Base-by-base conservation (phyloP, 116 monocot genomes). In the Zostera marina region DNA sequence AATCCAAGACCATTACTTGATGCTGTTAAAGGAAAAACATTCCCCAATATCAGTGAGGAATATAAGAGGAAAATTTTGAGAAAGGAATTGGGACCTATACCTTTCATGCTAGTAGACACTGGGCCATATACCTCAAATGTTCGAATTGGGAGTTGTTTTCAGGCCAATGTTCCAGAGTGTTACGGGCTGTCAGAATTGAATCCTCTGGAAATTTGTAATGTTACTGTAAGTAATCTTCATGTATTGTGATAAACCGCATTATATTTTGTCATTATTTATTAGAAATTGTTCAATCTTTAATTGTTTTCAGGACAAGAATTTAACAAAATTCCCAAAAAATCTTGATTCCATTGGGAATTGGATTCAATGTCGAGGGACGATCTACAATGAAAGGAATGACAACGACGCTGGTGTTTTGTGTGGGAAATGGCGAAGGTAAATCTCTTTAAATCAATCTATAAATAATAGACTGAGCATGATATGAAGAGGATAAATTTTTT, bases 391-490 rank as follows among this genome's bases (percentile, higher is more conserved):
- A 23, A 12, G 8, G 48, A 41, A 65, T 65, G 68, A 65, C 21
- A 64, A 47, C 42, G 57, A 66, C 15, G 63, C 72, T 25, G 75
- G 77, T 22, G 67, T 56, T 64, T 22, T 78, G 24, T 85, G 85
- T 60, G 75, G 85, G 65, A 85, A 85, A 51, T 85, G 85, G 81
- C 75, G 81, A 47, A 77, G 85, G 85, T 85, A 46, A 60, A 0
- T 2, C 20, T 22, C 22, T 22, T 42, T 60, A 32, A 32, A 32
- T 32, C 32, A 32, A 32, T 32, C 32, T 32, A 32, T 5, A n/a
- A n/a, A n/a, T n/a, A n/a, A n/a, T n/a, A n/a, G n/a, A n/a, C n/a
- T n/a, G n/a, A n/a, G n/a, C n/a, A n/a, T n/a, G n/a, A n/a, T n/a
- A n/a, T n/a, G n/a, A n/a, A n/a, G n/a, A n/a, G n/a, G n/a, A n/a